Evolutionary conservation across 257 asterid species (phyloP).

Genomic region (Ocimum tenuiflorum): DNA sequence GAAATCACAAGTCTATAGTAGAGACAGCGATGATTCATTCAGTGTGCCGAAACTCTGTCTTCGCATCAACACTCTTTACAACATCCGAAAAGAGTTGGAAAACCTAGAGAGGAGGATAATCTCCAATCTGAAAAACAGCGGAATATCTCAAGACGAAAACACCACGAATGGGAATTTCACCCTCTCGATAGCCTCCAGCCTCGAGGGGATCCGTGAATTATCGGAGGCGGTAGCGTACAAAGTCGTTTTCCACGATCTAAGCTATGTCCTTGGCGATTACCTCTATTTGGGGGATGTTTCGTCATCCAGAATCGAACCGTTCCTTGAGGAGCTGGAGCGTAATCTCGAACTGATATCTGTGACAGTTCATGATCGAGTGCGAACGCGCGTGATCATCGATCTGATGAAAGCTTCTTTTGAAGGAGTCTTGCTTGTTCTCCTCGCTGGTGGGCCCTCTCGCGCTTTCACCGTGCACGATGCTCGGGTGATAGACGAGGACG

Average conservation of each 20-base stretch:
- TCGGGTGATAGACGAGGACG: slow-evolving; percentile 56
- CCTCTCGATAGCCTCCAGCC: slow-evolving; percentile 57
- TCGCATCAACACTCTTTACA: slow-evolving; percentile 67
- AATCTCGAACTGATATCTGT: slow-evolving; percentile 60
- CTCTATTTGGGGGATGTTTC: slow-evolving; percentile 60
- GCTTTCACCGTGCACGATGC: slow-evolving; percentile 50
- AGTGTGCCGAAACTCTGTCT: slow-evolving; percentile 54
- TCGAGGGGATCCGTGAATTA: slow-evolving; percentile 70
- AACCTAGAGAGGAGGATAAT: slow-evolving; percentile 49
- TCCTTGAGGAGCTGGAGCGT: slow-evolving; percentile 74
- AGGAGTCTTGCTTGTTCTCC: slow-evolving; percentile 72
- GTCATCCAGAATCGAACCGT: slow-evolving; percentile 77
- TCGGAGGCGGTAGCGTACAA: slow-evolving; percentile 72
- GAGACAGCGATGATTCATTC: slow-evolving; percentile 36
- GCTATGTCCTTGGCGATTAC: slow-evolving; percentile 50
- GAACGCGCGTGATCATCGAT: slow-evolving; percentile 77
- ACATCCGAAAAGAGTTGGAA: slow-evolving; percentile 68
- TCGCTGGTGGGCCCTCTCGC: slow-evolving; percentile 75
- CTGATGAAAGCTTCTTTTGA: slow-evolving; percentile 85
- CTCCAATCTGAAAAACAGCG: slow-evolving; percentile 47
- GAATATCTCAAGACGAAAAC: slow-evolving; percentile 36
- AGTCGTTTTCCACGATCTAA: slow-evolving; percentile 61
- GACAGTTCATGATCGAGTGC: slow-evolving; percentile 69
- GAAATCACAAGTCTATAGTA: slow-evolving; percentile 36
- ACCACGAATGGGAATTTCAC: slow-evolving; percentile 39